phyloP scores from a whole-genome alignment of 768 basidiomycete genomes.

The Fomitopsis serialis region DNA sequence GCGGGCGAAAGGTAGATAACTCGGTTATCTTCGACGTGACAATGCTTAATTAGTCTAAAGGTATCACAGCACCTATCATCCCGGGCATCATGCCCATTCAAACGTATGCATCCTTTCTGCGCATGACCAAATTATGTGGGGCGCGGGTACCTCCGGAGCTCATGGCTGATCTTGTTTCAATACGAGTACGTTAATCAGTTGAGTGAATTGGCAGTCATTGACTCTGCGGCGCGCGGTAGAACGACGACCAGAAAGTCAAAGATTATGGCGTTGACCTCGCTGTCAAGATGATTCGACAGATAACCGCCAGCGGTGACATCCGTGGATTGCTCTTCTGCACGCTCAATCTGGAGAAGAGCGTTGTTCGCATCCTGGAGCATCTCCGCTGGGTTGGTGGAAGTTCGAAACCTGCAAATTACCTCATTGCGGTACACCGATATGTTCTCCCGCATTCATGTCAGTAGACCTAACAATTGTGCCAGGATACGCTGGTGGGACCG shows the following conservation, averaged over 20 bases:
- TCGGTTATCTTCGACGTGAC: background rate
- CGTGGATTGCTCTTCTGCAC: slow-evolving; percentile 92
- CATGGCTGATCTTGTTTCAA: slow-evolving; percentile 60
- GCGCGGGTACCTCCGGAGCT: slow-evolving; percentile 67
- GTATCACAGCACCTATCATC: slow-evolving; percentile 85
- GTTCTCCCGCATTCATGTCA: slow-evolving; percentile 1
- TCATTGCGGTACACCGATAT: slow-evolving; percentile 50
- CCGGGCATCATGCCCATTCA: slow-evolving; percentile 99
- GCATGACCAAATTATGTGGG: slow-evolving; percentile 86
- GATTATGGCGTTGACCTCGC: slow-evolving; percentile 89
- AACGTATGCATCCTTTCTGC: slow-evolving; percentile 88
- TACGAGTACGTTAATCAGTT: slow-evolving; percentile 51
- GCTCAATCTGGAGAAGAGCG: slow-evolving; percentile 94
- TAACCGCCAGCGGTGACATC: slow-evolving; percentile 51
- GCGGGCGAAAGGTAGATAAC: slow-evolving; percentile 57
- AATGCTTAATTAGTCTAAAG: slow-evolving; percentile 33
- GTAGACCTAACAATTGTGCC: slow-evolving; percentile 22
- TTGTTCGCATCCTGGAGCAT: slow-evolving; percentile 75
- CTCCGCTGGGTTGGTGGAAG: slow-evolving; percentile 61
- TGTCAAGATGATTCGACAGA: slow-evolving; percentile 66
- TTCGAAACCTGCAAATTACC: slow-evolving; percentile 47
- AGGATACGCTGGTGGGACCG: slow-evolving; percentile 19
- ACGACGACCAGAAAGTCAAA: slow-evolving; percentile 92
- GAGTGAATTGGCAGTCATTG: background rate
- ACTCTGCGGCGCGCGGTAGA: slow-evolving; percentile 41